phyloP scores from a whole-genome alignment of 164 flowering plant species.

The Tetrastigma voinierianum region DNA sequence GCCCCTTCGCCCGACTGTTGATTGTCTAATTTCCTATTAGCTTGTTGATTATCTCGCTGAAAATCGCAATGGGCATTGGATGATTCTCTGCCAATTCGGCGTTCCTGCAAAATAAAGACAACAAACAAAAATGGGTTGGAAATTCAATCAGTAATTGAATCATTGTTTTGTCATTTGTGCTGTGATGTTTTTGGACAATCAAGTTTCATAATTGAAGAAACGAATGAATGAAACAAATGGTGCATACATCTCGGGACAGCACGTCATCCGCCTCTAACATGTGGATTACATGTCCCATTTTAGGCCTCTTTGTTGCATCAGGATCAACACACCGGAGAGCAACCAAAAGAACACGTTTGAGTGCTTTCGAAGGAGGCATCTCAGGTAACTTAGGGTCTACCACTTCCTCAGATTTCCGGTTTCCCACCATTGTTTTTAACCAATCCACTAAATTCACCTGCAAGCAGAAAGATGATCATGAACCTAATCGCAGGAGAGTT shows the following conservation, averaged over 20 bases:
- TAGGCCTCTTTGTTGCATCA: constrained; percentile 93
- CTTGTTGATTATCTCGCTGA: constrained; percentile 24
- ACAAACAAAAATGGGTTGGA: neutral
- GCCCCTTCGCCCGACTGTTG: constrained; percentile 23
- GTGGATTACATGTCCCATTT: constrained; percentile 96
- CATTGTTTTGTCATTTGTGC: neutral
- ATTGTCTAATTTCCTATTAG: constrained; percentile 20
- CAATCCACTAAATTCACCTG: constrained; percentile 95
- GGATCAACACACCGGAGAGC: constrained; percentile 94
- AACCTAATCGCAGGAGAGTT: neutral
- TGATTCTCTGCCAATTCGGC: constrained; percentile 37
- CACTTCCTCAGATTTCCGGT: constrained; percentile 69
- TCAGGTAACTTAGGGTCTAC: constrained; percentile 88
- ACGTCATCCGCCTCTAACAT: constrained; percentile 95
- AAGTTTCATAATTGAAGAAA: constrained; percentile 4
- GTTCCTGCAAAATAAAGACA: constrained; percentile 37
- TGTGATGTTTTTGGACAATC: neutral
- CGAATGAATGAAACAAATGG: neutral
- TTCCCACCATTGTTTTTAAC: constrained; percentile 82
- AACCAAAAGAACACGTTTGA: constrained; percentile 76
- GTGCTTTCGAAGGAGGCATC: constrained; percentile 77
- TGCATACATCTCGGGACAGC: constrained; percentile 63
- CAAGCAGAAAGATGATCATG: constrained; percentile 8
- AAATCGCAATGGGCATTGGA: constrained; percentile 27
- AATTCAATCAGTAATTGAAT: neutral